Base-by-base conservation (phyloP, 768 basidiomycete genomes). In the Lactarius sanguifluus region DNA sequence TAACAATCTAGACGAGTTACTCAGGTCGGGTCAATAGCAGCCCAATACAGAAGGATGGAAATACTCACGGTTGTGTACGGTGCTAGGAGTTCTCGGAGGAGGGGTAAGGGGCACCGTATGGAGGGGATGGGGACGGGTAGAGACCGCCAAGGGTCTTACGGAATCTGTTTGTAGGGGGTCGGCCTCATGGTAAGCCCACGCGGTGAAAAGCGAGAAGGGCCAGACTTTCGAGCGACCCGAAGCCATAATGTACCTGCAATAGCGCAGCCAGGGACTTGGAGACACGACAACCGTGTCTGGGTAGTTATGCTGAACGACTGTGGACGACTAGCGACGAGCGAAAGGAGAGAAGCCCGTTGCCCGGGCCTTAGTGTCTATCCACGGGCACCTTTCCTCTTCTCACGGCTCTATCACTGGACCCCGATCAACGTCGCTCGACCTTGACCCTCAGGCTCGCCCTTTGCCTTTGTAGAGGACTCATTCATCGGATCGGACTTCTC, bases 161-260 rank as follows among this genome's bases (percentile, higher is more conserved):
- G 13, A 41, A 64, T 52, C 63, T 62, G 67, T 65, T 54, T 64
- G 67, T 52, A 47, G 58, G 34, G 56, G 70, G 59, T 65, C 70
- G 36, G 70, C 70, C 70, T 71, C 70, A 57, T 69, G 68, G 70
- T 68, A 25, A 59, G 64, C 41, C 60, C 70, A 71, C 69, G 68
- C 68, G 68, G 60, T 34, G 56, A 54, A 68, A 69, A 64, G 62
- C 62, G 66, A 68, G 55, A 56, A 40, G 66, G 69, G 62, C 62
- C 63, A 62, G 69, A 67, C 69, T 66, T 52, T 55, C 15, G 63
- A 57, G 36, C 23, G 55, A 41, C 20, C 59, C 59, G 43, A 34
- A 68, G 55, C 41, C 59, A 61, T 68, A 59, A 63, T 54, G 18
- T 43, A 50, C 38, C 45, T 32, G 59, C 23, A 9, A 52, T 30